Evolutionary conservation across 305 asterid species (phyloP).

Genomic region (Fraxinus nigra): DNA sequence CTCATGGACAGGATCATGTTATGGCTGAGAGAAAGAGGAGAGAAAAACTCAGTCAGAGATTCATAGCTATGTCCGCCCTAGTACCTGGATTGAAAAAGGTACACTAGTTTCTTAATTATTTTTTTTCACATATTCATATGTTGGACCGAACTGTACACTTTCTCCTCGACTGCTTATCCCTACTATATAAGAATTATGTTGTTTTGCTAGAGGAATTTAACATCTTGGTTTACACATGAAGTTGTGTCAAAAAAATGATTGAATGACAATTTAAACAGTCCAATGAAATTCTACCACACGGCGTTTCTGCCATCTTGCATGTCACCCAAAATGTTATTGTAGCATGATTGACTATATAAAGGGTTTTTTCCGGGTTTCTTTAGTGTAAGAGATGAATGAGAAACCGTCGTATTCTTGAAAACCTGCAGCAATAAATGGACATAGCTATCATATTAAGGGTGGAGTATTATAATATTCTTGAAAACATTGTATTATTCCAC

Average conservation of each 20-base stretch:
- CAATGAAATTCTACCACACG: too few relatives aligned
- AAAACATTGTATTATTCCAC: not conserved
- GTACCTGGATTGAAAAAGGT: constrained; percentile 94
- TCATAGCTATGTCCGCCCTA: constrained; percentile 73
- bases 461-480: not conserved
- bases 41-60: constrained; percentile 80
- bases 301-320: too few relatives aligned
- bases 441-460: not conserved
- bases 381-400: not conserved
- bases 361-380: not conserved
- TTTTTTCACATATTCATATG: not conserved
- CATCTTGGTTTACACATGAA: too few relatives aligned
- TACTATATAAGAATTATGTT: too few relatives aligned
- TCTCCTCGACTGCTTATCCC: not conserved
- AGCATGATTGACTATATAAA: too few relatives aligned
- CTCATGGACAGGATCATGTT: constrained; percentile 71
- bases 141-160: not conserved
- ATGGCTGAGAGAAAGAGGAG: constrained; percentile 84
- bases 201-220: too few relatives aligned
- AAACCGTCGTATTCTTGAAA: not conserved
- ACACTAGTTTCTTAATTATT: not conserved
- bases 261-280: too few relatives aligned
- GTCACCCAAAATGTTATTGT: too few relatives aligned
- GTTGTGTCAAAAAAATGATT: too few relatives aligned
- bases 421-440: not conserved